Evolutionary conservation across 768 basidiomycete species (phyloP).

Genomic region (Pisolithus sp.): DNA sequence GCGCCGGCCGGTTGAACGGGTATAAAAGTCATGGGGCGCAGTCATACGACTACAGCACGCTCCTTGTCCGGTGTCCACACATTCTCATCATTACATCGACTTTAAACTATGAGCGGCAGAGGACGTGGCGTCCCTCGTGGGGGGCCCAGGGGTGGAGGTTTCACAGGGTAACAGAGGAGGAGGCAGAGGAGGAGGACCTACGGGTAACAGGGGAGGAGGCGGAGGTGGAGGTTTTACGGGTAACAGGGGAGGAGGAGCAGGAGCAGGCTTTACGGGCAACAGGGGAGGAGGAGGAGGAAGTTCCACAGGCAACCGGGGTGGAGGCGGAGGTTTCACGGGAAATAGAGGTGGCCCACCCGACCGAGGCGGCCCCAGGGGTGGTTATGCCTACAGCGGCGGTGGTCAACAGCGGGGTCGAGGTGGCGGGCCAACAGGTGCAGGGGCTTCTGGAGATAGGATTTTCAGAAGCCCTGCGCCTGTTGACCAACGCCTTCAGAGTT

Average conservation of each 20-base stretch:
- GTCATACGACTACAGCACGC: not conserved
- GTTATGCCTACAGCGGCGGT: conserved; percentile 7
- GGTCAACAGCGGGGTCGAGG: conserved; percentile 20
- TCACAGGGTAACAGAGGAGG: conserved; percentile 1
- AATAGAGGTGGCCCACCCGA: conserved; percentile 3
- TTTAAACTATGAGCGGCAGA: not conserved
- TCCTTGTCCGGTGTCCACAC: not conserved
- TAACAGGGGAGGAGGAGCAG: not conserved
- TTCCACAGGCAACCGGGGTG: conserved; percentile 4
- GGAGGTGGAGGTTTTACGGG: not conserved
- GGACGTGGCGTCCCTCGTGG: not conserved
- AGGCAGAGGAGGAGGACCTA: not conserved
- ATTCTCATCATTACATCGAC: not conserved
- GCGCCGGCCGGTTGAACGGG: too few relatives aligned
- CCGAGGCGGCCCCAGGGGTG: conserved; percentile 7
- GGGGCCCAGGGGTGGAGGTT: conserved; percentile 9
- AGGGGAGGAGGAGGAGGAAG: not conserved
- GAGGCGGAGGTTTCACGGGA: conserved; percentile 6
- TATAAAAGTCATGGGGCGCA: too few relatives aligned
- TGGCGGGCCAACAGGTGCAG: conserved; percentile 22
- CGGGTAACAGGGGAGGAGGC: conserved; percentile 2
- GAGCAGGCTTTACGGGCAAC: too few relatives aligned
- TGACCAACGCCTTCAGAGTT: conserved; percentile 27
- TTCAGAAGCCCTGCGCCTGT: conserved; percentile 28
- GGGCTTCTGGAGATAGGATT: conserved; percentile 20